Evolutionary conservation across 1,284 basidiomycete species (phyloP), one percentile per base, ranked within the genome.

Genomic region (Tilletia walkeri): DNA sequence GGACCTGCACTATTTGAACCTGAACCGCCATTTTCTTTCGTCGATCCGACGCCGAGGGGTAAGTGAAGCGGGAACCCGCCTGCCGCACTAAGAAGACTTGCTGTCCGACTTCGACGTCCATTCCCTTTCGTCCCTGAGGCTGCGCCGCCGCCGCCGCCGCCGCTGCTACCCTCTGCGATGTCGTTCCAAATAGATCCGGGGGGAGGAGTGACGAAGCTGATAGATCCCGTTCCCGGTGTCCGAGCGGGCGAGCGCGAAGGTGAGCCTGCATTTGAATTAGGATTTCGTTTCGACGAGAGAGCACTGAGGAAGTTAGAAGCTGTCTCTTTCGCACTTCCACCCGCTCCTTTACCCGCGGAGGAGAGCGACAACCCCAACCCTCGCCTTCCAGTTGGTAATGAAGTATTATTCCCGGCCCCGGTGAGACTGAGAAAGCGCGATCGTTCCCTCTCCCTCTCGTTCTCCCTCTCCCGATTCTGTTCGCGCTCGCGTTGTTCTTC

Each of bases 401-500:
- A 6, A 53, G 10, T 53, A 6, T 10, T 18, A 7, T 39, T 34
- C 30, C 3, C 36, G 34, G 16, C 20, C 34, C 9, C 50, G 50
- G 9, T 45, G 41, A 45, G 41, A 14, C 41, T 45, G 41, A 45
- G 41, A 14, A 45, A 45, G 14, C 41, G 41, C 9, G 14, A 45
- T 45, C 41, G 41, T 45, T 45, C 41, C 9, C 41, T 7, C 59
- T 53, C 50, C 12, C 50, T 10, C 16, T 53, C 18, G 10, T 7
- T 7, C 59, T 53, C 50, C 12, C 50, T 10, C 16, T 53, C 18
- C 18, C 18, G 18, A n/a, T 63, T 14, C 36, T 14, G 59, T 45
- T 45, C 41, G 6, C 41, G 54, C 54, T 20, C 54, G 20, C 36
- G 59, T 34, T 59, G 56, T 41, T 63, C 59, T 41, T 63, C 59